Evolutionary conservation across 495 filamentous ascomycete species (phyloP).

Genomic region (Podospora anserina): DNA sequence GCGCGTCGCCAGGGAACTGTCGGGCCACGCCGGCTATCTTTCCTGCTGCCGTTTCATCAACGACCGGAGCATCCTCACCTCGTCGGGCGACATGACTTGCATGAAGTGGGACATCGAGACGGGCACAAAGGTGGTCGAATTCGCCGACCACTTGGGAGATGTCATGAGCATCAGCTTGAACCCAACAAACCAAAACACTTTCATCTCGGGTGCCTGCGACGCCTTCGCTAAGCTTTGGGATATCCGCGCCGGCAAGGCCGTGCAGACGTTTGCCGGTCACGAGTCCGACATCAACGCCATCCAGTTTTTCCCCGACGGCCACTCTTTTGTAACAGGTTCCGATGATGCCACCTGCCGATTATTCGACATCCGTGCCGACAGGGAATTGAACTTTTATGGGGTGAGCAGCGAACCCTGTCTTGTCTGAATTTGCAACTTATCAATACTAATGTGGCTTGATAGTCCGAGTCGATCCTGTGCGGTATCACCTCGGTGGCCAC

Average conservation of each 20-base stretch:
- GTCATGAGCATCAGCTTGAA: constrained; percentile 99
- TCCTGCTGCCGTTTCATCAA: constrained; percentile 99
- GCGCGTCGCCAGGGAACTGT: constrained; percentile 91
- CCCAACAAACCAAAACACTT: constrained; percentile 96
- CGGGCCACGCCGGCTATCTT: constrained; percentile 94
- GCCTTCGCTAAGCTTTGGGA: constrained; percentile 99
- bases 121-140: constrained; percentile 94
- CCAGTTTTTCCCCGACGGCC: constrained; percentile 98
- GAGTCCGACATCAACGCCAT: constrained; percentile 99
- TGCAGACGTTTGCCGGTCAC: constrained; percentile 97
- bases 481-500: constrained; percentile 98
- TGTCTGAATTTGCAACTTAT: constrained; percentile 25
- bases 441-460: not conserved
- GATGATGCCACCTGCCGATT: constrained; percentile 97
- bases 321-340: constrained; percentile 97
- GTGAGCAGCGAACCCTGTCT: constrained; percentile 52
- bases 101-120: constrained; percentile 99
- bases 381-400: constrained; percentile 94
- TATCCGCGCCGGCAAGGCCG: constrained; percentile 95
- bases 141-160: constrained; percentile 96
- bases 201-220: constrained; percentile 97
- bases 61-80: constrained; percentile 94
- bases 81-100: constrained; percentile 98
- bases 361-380: constrained; percentile 95
- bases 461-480: constrained; percentile 96